A percentile compares a stretch with the other conserved stretches of the same genome.
Conservation (phyloP, 164 flowering plant genomes). For the Berberis thunbergii region DNA sequence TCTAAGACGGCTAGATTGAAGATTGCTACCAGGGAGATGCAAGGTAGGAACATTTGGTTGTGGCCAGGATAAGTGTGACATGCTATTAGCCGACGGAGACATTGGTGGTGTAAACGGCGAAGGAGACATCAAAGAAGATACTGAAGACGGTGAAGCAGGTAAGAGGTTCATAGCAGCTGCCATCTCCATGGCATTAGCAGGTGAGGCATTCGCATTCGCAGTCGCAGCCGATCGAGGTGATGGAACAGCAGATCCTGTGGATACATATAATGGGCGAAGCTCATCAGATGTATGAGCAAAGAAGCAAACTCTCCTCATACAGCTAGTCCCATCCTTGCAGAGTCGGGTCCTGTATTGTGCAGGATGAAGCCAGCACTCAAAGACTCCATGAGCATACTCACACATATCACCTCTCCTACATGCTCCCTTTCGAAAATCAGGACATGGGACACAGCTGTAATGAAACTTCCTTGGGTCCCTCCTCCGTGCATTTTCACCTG, state of each 20-base stretch:
- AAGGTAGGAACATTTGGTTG: constrained; percentile 79
- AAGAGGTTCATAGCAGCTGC: constrained; percentile 67
- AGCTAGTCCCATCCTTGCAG: constrained; percentile 79
- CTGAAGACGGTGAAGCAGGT: constrained; percentile 78
- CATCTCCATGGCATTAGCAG: constrained; percentile 48
- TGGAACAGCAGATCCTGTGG: constrained; percentile 87
- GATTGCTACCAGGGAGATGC: constrained; percentile 85
- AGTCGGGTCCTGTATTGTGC: constrained; percentile 92
- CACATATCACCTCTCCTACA: constrained; percentile 86
- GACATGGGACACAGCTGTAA: constrained; percentile 96
- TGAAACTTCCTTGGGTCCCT: constrained; percentile 92
- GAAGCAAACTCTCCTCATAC: constrained; percentile 79
- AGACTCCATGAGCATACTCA: constrained; percentile 96
- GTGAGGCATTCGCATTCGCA: not conserved
- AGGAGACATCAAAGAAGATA: constrained; percentile 50
- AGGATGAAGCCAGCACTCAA: constrained; percentile 97
- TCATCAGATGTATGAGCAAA: constrained; percentile 87
- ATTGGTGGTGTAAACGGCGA: constrained; percentile 78
- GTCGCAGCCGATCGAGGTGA: constrained; percentile 60
- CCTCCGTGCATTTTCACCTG: constrained; percentile 94
- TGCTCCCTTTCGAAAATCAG: constrained; percentile 92
- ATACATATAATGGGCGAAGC: constrained; percentile 75
- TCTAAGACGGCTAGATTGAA: constrained; percentile 83
- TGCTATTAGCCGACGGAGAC: constrained; percentile 74
- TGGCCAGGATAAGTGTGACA: constrained; percentile 66